Evolutionary conservation across 2,329 filamentous ascomycete species (phyloP).

Genomic region (Alternaria longipes): DNA sequence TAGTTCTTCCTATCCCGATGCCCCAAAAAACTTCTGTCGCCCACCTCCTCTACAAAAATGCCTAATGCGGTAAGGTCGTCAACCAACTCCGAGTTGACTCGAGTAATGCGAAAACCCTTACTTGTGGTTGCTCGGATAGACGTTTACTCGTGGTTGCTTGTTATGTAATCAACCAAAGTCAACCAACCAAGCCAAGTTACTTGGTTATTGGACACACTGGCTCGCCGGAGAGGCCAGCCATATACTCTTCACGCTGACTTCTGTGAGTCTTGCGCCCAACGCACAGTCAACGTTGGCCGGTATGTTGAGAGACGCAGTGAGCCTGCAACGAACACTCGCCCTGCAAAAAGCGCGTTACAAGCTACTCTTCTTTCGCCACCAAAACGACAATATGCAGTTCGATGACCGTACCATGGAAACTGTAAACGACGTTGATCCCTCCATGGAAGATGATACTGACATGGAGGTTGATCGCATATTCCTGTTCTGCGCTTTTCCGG

Average conservation of each 20-base stretch:
- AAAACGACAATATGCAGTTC: slow-evolving; percentile 18
- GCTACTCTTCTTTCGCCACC: slow-evolving; percentile 34
- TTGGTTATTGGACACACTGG: too few species aligned
- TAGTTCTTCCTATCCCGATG: too few species aligned
- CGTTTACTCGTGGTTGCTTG: too few species aligned
- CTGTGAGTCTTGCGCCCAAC: slow-evolving; percentile 21
- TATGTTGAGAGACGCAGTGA: slow-evolving; percentile 37
- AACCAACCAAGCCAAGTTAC: too few species aligned
- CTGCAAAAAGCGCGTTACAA: slow-evolving; percentile 46
- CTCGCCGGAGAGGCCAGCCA: slow-evolving; percentile 33
- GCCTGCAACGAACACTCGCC: slow-evolving; percentile 38
- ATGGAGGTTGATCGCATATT: slow-evolving; percentile 26
- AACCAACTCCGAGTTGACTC: too few species aligned
- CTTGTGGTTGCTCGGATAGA: too few species aligned
- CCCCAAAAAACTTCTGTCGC: too few species aligned
- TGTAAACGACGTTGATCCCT: slow-evolving; percentile 38
- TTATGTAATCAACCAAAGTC: too few species aligned
- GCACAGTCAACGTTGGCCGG: slow-evolving; percentile 31
- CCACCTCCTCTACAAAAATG: too few species aligned
- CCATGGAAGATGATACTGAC: slow-evolving; percentile 36
- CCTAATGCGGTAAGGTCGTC: too few species aligned
- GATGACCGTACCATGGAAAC: slow-evolving; percentile 43
- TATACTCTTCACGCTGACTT: slow-evolving; percentile 37
- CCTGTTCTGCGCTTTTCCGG: slow-evolving; percentile 46
- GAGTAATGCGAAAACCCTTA: too few species aligned